Evolutionary conservation across 306 rosid genomes (phyloP).

Genomic region (Vigna angularis): DNA sequence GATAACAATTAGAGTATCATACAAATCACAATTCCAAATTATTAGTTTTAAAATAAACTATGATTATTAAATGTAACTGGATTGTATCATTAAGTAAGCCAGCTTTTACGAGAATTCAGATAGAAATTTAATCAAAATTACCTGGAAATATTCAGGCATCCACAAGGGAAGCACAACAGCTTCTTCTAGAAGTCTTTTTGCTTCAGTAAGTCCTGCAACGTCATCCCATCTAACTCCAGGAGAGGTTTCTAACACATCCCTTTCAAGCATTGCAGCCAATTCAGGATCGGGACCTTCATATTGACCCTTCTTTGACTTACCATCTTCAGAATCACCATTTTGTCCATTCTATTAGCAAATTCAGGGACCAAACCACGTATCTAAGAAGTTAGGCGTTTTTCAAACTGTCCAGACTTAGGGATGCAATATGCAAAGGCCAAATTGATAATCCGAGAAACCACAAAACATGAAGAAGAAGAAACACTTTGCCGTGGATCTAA

Average conservation of each 20-base stretch:
- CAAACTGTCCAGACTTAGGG: constrained; percentile 18
- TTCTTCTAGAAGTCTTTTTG: constrained; percentile 97
- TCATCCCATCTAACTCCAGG: constrained; percentile 99
- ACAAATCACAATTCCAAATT: constrained; percentile 13
- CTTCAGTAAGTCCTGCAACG: constrained; percentile 94
- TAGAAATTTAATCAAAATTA: constrained; percentile 46
- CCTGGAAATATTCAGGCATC: constrained; percentile 99
- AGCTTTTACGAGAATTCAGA: constrained; percentile 12
- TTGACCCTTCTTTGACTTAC: constrained; percentile 75
- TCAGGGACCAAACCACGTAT: constrained; percentile 29
- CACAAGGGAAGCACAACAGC: constrained; percentile 98
- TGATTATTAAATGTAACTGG: constrained; percentile 17
- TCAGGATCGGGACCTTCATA: constrained; percentile 99
- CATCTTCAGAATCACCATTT: constrained; percentile 88
- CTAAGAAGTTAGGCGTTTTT: constrained; percentile 16
- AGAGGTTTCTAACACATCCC: constrained; percentile 92
- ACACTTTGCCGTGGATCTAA: constrained; percentile 4
- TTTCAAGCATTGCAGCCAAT: constrained; percentile 97
- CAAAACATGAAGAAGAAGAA: constrained; percentile 13
- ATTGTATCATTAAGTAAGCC: constrained; percentile 18
- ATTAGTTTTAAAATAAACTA: constrained; percentile 3
- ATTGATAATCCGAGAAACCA: background rate
- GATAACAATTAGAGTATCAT: constrained; percentile 11
- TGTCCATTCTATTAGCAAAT: constrained; percentile 42
- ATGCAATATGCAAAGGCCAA: constrained; percentile 13